These are phyloP conservation scores for Malus fusca DNA, from an alignment of 306 rosid genomes.

Conservation along the genomic window DNA sequence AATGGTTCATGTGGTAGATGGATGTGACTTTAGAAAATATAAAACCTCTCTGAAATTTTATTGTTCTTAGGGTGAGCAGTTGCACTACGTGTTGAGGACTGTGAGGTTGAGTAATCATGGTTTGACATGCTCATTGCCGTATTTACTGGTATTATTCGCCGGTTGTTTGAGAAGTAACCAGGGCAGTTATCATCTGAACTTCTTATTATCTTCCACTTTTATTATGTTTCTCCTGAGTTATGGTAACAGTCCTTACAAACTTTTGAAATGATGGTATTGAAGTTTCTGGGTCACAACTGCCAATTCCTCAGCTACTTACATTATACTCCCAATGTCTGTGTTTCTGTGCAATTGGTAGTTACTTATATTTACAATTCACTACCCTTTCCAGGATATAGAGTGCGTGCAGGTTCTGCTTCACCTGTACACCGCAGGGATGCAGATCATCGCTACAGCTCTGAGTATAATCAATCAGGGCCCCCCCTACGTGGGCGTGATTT, in stretches of 20 bases:
- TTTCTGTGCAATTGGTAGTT: conserved; percentile 20
- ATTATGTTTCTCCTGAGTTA: conserved; percentile 27
- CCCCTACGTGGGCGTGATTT: conserved; percentile 51
- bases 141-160: conserved; percentile 16
- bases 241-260: conserved; percentile 41
- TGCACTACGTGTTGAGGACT: conserved; percentile 1
- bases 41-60: conserved; percentile 2
- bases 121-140: conserved; percentile 16
- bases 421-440: conserved; percentile 69
- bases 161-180: conserved; percentile 29
- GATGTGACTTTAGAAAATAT: conserved; percentile 22
- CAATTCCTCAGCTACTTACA: conserved; percentile 30
- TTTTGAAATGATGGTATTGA: conserved; percentile 35
- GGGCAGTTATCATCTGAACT: conserved; percentile 34
- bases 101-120: conserved; percentile 22
- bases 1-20: conserved; percentile 13
- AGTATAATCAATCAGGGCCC: conserved; percentile 37
- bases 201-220: conserved; percentile 17
- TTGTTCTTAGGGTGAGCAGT: conserved; percentile 6
- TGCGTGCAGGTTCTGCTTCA: conserved; percentile 84
- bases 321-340: conserved; percentile 27
- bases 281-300: conserved; percentile 34
- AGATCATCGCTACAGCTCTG: conserved; percentile 51
- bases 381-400: conserved; percentile 88
- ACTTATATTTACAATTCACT: conserved; percentile 38